Base-by-base conservation (phyloP, 371 early-diverging fungal genomes). In the Lichtheimia hyalospora region DNA sequence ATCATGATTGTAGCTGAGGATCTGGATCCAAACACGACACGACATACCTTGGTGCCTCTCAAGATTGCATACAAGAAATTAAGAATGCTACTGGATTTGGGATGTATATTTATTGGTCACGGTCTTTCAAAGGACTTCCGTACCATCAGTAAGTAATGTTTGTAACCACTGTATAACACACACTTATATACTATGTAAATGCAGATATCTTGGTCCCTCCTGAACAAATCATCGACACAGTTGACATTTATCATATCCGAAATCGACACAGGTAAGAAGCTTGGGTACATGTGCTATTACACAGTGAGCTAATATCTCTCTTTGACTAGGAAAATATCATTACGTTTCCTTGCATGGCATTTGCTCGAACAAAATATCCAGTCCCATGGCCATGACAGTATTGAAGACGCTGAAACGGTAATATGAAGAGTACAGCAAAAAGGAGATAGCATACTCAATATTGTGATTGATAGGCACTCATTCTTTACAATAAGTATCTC, bases 91-190 rank as follows among this genome's bases (percentile, higher is more conserved):
- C 89, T 95, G 0, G 96, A 97, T 71, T 65, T 89, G 52, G 93
- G 93, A 5, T 94, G 95, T 67, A 79, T 90, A 4, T 94, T 97
- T 71, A 89, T 97, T 20, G 98, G 98, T 0, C 98, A 97, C 61
- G 96, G 96, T 1, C 71, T 97, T 52, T 88, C 89, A 48, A 95
- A 95, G 57, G 98, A 97, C 70, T 95, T 96, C 65, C 84, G 98
- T 53, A 92, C 88, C 25, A 93, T 95, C 57, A 95, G 87, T 86
- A 82, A 69, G 82, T 63, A 16, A 12, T 23, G 21, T 15, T n/a
- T 51, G 3, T 0, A 4, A 34, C 5, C 7, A 13, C 12, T 43
- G 12, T 34, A 20, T 63, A 28, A 40, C 0, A 8, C 12, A 5
- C 3, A 16, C 46, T 55, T 44, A n/a, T 60, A 16, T 20, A 27